These are phyloP conservation scores for Cytospora schulzeri DNA, from an alignment of 2,329 filamentous ascomycete species.

Conservation along the genomic window DNA sequence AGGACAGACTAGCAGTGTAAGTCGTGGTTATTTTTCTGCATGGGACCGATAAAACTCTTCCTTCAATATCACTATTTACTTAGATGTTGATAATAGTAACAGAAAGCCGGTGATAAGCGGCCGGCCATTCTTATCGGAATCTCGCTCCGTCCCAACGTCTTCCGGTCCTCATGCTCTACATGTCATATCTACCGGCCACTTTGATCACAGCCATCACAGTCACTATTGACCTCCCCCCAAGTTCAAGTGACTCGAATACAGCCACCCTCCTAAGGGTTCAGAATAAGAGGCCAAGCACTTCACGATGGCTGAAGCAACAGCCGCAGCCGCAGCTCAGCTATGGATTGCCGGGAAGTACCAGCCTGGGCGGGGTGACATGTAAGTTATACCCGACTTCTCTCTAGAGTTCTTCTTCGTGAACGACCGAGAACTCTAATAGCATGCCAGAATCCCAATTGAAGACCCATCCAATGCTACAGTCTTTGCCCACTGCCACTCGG, in stretches of 20 bases:
- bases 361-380: slow-evolving; percentile 29
- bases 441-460: slow-evolving; percentile 33
- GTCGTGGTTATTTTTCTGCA: too few relatives aligned
- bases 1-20: too few relatives aligned
- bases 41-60: too few relatives aligned
- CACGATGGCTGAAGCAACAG: neutral
- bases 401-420: neutral
- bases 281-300: neutral
- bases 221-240: too few relatives aligned
- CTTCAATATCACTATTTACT: too few relatives aligned
- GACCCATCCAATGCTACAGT: slow-evolving; percentile 34
- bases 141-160: neutral
- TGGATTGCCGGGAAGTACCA: slow-evolving; percentile 30
- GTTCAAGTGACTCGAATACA: neutral
- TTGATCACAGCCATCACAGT: too few relatives aligned
- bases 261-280: neutral
- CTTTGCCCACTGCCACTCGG: slow-evolving; percentile 44
- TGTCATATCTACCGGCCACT: too few relatives aligned
- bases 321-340: slow-evolving; percentile 19
- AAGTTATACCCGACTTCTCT: slow-evolving; percentile 11
- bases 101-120: neutral
- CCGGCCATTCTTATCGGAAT: neutral
- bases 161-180: too few relatives aligned
- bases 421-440: neutral
- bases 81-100: neutral